Evolutionary conservation across 2,329 filamentous ascomycete genomes (phyloP).

Genomic region (Hypoxylon sp.): DNA sequence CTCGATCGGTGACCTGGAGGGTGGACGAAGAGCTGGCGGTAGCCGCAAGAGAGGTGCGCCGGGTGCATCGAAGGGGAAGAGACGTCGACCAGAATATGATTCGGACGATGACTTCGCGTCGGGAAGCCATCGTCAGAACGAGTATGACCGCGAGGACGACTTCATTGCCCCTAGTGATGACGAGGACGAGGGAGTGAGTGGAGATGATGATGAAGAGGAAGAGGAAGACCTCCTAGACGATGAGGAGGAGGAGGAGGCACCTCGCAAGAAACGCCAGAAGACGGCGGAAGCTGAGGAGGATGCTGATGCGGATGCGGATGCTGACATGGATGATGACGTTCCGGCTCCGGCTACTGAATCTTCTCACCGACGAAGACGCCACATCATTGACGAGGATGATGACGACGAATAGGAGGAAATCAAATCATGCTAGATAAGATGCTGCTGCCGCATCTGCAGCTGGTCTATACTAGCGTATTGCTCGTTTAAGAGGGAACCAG

Average conservation of each 20-base stretch:
- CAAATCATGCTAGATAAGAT: neutral
- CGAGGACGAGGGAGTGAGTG: constrained; percentile 70
- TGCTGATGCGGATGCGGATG: constrained; percentile 67
- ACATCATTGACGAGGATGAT: constrained; percentile 74
- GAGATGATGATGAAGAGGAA: constrained; percentile 74
- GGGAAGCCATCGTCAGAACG: constrained; percentile 74
- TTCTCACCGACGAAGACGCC: constrained; percentile 65
- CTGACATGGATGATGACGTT: constrained; percentile 66
- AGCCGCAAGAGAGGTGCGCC: constrained; percentile 68
- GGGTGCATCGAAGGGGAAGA: constrained; percentile 66
- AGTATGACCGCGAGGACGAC: constrained; percentile 85
- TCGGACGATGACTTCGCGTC: constrained; percentile 81
- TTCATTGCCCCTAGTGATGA: constrained; percentile 84
- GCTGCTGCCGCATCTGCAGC: neutral
- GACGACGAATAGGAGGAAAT: constrained; percentile 60
- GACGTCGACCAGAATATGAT: constrained; percentile 76
- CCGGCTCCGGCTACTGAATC: constrained; percentile 56
- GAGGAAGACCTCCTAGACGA: constrained; percentile 70
- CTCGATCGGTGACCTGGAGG: constrained; percentile 79
- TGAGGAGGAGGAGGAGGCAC: constrained; percentile 62
- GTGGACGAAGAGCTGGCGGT: constrained; percentile 65
- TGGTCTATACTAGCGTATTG: neutral
- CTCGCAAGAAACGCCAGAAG: constrained; percentile 66
- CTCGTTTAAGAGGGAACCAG: neutral
- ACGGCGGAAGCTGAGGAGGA: constrained; percentile 65